Evolutionary conservation across 2,329 filamentous ascomycete genomes (phyloP).

Genomic region (Fusarium algeriense): DNA sequence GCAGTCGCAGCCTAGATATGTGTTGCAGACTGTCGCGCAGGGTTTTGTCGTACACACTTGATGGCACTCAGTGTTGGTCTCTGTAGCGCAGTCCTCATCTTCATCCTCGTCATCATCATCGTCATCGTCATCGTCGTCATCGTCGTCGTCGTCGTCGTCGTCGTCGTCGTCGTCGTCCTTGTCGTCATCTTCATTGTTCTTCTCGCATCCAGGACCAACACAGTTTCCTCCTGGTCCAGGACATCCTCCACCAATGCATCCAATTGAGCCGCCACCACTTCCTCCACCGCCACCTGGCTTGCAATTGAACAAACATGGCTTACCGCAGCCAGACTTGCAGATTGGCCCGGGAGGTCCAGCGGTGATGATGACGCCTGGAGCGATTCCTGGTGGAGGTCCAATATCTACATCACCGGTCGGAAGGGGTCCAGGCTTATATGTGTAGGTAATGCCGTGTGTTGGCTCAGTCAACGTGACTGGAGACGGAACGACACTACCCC

Average conservation of each 20-base stretch:
- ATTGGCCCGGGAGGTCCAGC: slow-evolving; percentile 11
- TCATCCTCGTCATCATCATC: slow-evolving; percentile 11
- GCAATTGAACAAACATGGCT: slow-evolving; percentile 13
- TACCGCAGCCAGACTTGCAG: slow-evolving; percentile 17
- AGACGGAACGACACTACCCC: slow-evolving; percentile 17
- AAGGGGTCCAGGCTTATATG: slow-evolving; percentile 15
- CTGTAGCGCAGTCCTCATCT: slow-evolving; percentile 19
- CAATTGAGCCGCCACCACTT: slow-evolving; percentile 7
- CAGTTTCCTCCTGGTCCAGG: slow-evolving; percentile 13
- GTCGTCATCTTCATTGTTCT: not conserved
- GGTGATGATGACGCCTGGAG: slow-evolving; percentile 11
- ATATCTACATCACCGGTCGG: slow-evolving; percentile 12
- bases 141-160: not conserved
- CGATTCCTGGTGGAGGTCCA: slow-evolving; percentile 15
- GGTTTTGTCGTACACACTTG: slow-evolving; percentile 21
- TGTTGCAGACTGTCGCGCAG: slow-evolving; percentile 21
- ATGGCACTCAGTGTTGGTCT: slow-evolving; percentile 27
- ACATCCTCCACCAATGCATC: slow-evolving; percentile 19
- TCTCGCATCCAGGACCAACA: slow-evolving; percentile 14
- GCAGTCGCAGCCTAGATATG: slow-evolving; percentile 24
- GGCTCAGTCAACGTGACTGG: slow-evolving; percentile 21
- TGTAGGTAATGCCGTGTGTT: slow-evolving; percentile 20
- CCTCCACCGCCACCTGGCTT: slow-evolving; percentile 8
- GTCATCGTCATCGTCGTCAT: not conserved
- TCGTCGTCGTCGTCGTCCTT: not conserved